Evolutionary conservation across 1,139 yeast species (phyloP).

Genomic region (Wickerhamiella infanticola): DNA sequence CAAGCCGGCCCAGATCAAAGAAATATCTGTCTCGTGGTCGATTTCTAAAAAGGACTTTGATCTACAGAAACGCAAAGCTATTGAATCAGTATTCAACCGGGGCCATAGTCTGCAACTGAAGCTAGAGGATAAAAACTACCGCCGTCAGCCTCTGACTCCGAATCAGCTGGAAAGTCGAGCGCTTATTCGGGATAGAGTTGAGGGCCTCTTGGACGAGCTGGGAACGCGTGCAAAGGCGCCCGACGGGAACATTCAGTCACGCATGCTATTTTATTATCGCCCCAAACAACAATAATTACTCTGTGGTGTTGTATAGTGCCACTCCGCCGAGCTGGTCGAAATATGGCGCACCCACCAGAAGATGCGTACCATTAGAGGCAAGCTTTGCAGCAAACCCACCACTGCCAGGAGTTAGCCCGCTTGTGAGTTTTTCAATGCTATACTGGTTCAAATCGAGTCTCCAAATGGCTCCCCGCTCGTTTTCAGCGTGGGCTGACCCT

Average conservation of each 20-base stretch:
- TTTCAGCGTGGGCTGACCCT: conserved; percentile 28
- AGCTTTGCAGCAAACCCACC: conserved; percentile 29
- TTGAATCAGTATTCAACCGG: conserved; percentile 19
- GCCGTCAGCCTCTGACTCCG: conserved; percentile 16
- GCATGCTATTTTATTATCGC: conserved; percentile 15
- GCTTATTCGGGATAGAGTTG: conserved; percentile 17
- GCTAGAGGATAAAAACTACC: conserved; percentile 16
- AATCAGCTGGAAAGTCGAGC: conserved; percentile 22
- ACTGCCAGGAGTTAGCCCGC: conserved; percentile 21
- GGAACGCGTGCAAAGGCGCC: conserved; percentile 18
- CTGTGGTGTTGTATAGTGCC: background rate
- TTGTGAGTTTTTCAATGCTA: conserved; percentile 10
- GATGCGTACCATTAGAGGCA: conserved; percentile 13
- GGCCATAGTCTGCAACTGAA: conserved; percentile 20
- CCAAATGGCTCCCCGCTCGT: conserved; percentile 33
- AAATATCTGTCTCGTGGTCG: conserved; percentile 22
- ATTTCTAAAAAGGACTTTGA: conserved; percentile 21
- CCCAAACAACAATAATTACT: conserved; percentile 5
- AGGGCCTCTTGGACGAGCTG: conserved; percentile 16
- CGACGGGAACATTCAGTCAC: conserved; percentile 15
- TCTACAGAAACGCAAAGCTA: conserved; percentile 24
- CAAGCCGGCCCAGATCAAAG: conserved; percentile 18
- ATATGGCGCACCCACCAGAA: conserved; percentile 35
- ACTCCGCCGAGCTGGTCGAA: conserved; percentile 8
- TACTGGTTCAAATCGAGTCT: conserved; percentile 18